Base-by-base conservation (phyloP, 371 early-diverging fungal genomes). In the Sporodiniella umbellata region DNA sequence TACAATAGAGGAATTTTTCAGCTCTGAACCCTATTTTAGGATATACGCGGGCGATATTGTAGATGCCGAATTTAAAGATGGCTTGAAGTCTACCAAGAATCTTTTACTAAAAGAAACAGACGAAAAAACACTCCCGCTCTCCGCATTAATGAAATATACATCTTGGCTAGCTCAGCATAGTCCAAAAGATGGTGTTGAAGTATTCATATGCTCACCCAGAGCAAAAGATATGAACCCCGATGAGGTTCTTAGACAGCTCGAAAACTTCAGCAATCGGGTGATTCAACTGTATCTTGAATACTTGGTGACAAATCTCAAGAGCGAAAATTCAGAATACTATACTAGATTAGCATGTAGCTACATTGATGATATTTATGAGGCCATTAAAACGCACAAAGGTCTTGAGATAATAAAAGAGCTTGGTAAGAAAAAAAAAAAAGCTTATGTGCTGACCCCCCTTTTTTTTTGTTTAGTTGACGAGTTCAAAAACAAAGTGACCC, bases 161-260 rank as follows among this genome's bases (percentile, higher is more conserved):
- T 78, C 84, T 72, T 83, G 83, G 83, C 47, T 87, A 7, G 68
- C 81, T 12, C 62, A 70, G 7, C 66, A 75, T 40, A 79, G 78
- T 31, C 56, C 79, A 3, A 30, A 26, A 11, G 72, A 68, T 35
- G 81, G 79, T 39, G 68, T 80, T 11, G 68, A 79, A 57, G 70
- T 78, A 1, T 74, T 72, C 48, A 63, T 66, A n/a, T 44, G 57
- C 39, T 78, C 75, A 33, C 77, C 77, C 26, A 70, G 73, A n/a
- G 68, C 71, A 1, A 51, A 64, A 0, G 66, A 74, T 33, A 81
- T 88, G 74, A 77, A 84, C 40, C 46, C 74, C 0, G 66, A 68
- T n/a, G 68, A 62, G 0, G 68, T 85, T n/a, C 48, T 86, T 8
- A 67, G 48, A 2, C 66, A 58, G 22, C 55, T 80, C 11, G 73